Evolutionary conservation across 208 protist genomes (phyloP).

Genomic region (Herpetomonas samuelpessoai): DNA sequence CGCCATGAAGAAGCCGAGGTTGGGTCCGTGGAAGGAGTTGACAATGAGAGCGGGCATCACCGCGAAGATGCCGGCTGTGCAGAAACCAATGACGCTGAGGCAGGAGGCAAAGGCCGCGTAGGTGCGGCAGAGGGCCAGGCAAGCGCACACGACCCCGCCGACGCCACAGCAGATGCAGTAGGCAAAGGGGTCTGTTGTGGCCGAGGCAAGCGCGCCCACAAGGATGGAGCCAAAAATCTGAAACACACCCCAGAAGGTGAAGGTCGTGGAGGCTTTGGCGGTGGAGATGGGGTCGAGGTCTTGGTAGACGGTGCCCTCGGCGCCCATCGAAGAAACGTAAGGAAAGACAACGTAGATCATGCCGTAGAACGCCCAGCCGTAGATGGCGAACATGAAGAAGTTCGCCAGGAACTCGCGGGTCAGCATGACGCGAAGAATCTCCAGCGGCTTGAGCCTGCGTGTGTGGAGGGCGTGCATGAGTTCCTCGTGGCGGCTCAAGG

Average conservation of each 20-base stretch:
- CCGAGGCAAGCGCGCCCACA: slow-evolving; percentile 50
- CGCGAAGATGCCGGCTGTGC: slow-evolving; percentile 80
- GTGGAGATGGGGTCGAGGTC: slow-evolving; percentile 37
- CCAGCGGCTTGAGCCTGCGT: slow-evolving; percentile 34
- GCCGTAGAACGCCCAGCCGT: slow-evolving; percentile 77
- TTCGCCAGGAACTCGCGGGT: slow-evolving; percentile 57
- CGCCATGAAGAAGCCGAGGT: slow-evolving; percentile 79
- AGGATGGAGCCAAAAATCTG: slow-evolving; percentile 71
- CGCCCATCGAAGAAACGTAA: slow-evolving; percentile 81
- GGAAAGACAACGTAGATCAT: slow-evolving; percentile 72
- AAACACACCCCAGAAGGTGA: slow-evolving; percentile 77
- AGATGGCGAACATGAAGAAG: slow-evolving; percentile 79
- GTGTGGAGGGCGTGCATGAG: slow-evolving; percentile 47
- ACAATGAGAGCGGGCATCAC: slow-evolving; percentile 78
- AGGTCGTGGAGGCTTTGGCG: slow-evolving; percentile 60
- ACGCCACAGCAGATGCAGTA: slow-evolving; percentile 53
- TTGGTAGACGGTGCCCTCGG: slow-evolving; percentile 60
- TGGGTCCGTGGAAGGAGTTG: slow-evolving; percentile 65
- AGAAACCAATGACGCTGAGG: slow-evolving; percentile 66
- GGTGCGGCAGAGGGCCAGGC: slow-evolving; percentile 60
- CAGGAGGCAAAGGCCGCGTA: slow-evolving; percentile 65
- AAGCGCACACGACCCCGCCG: slow-evolving; percentile 31
- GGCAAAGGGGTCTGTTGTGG: slow-evolving; percentile 55
- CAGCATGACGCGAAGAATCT: slow-evolving; percentile 48
- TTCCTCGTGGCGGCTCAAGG: slow-evolving; percentile 14